Conservation (phyloP, 2,329 filamentous ascomycete genomes). For the Davidsoniella eucalypti region DNA sequence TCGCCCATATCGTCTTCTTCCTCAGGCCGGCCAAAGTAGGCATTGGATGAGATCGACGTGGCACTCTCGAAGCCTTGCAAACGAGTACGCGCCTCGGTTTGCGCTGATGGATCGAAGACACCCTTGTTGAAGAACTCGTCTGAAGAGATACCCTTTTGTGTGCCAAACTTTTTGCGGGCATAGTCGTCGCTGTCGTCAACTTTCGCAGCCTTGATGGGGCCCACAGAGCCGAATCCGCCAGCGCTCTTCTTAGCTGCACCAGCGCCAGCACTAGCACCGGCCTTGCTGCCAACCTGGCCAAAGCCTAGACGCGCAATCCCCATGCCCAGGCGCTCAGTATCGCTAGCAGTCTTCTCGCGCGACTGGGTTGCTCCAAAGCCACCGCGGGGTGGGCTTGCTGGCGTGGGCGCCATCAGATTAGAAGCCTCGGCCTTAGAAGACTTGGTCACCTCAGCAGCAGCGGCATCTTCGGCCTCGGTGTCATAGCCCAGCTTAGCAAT, state of each 20-base stretch:
- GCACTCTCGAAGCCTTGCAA: slow-evolving; percentile 89
- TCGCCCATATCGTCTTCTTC: slow-evolving; percentile 41
- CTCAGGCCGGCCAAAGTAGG: slow-evolving; percentile 90
- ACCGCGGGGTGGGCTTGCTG: slow-evolving; percentile 47
- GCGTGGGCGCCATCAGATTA: slow-evolving; percentile 55
- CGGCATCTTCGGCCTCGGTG: slow-evolving; percentile 61
- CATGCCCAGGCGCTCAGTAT: slow-evolving; percentile 83
- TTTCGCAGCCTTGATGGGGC: slow-evolving; percentile 48
- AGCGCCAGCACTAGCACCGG: slow-evolving; percentile 32
- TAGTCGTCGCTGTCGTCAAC: slow-evolving; percentile 64
- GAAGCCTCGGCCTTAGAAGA: slow-evolving; percentile 35
- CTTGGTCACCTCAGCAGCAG: slow-evolving; percentile 42
- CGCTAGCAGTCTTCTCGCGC: slow-evolving; percentile 49
- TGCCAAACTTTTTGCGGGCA: slow-evolving; percentile 74
- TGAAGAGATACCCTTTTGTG: slow-evolving; percentile 89
- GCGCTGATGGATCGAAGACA: slow-evolving; percentile 60
- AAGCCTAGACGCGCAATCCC: slow-evolving; percentile 74
- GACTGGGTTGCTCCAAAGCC: slow-evolving; percentile 47
- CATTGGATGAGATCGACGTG: slow-evolving; percentile 82
- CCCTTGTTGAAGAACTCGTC: slow-evolving; percentile 97
- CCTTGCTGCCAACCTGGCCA: slow-evolving; percentile 55
- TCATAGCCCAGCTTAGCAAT: slow-evolving; percentile 94
- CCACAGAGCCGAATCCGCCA: slow-evolving; percentile 75
- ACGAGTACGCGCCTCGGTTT: slow-evolving; percentile 72
- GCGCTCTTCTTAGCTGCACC: slow-evolving; percentile 53